Percentiles rank a stretch among this genome's conserved stretches.
Evolutionary conservation across 352 stramenopile genomes (phyloP).

Genomic region (Stephanocyclus meneghinianus): DNA sequence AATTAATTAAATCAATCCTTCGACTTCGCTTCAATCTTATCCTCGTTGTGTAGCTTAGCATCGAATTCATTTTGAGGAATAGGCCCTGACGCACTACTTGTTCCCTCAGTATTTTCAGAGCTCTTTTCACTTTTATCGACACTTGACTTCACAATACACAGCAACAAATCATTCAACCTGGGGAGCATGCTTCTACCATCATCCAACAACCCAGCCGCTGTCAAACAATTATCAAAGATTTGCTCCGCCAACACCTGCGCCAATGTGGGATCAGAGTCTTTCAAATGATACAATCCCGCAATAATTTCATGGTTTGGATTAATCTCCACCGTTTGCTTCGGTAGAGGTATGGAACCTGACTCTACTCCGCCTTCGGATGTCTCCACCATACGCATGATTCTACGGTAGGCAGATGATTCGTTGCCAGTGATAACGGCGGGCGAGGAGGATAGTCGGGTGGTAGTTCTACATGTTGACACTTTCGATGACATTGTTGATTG

Average conservation of each 20-base stretch:
- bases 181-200: constrained; percentile 96
- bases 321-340: constrained; percentile 97
- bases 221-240: constrained; percentile 97
- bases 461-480: constrained; percentile 80
- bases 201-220: constrained; percentile 97
- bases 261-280: constrained; percentile 86
- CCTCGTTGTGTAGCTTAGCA: background rate
- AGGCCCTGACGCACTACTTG: background rate
- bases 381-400: constrained; percentile 99
- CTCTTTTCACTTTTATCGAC: constrained; percentile 3
- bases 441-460: constrained; percentile 90
- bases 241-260: constrained; percentile 83
- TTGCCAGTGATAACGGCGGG: constrained; percentile 99
- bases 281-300: constrained; percentile 89
- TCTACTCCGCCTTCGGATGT: constrained; percentile 63
- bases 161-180: constrained; percentile 93
- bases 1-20: background rate
- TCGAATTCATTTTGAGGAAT: background rate
- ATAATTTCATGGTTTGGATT: constrained; percentile 98
- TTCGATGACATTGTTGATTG: constrained; percentile 88
- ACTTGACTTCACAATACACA: constrained; percentile 71
- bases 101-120: background rate
- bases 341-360: constrained; percentile 67
- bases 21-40: background rate
- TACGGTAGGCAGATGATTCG: constrained; percentile 94